Evolutionary conservation across 495 filamentous ascomycete genomes (phyloP).

Genomic region (Lasiosphaeria hispida): DNA sequence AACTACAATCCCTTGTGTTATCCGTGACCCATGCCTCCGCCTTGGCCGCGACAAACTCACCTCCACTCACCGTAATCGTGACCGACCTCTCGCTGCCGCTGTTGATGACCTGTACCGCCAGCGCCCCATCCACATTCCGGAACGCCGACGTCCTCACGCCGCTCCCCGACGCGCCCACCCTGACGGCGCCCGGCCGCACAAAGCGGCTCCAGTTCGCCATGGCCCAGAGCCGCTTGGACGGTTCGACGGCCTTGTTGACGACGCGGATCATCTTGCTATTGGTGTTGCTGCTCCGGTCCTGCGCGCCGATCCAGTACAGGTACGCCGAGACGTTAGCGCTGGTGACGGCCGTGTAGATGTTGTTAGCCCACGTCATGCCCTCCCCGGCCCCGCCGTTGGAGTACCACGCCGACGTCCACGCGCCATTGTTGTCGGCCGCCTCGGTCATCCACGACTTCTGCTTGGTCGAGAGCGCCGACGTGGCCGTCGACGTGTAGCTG

Average conservation of each 20-base stretch:
- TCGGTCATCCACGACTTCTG: constrained; percentile 52
- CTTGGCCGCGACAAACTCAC: constrained; percentile 9
- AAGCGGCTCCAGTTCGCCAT: constrained; percentile 45
- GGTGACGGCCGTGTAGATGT: constrained; percentile 46
- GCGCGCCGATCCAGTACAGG: constrained; percentile 54
- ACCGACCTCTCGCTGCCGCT: constrained; percentile 23
- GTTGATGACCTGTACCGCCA: constrained; percentile 47
- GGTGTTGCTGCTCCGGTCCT: constrained; percentile 34
- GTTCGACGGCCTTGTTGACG: constrained; percentile 28
- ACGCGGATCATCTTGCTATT: constrained; percentile 44
- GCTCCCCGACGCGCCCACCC: constrained; percentile 37
- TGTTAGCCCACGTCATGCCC: constrained; percentile 52
- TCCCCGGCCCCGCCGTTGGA: constrained; percentile 41
- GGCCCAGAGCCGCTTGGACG: constrained; percentile 48
- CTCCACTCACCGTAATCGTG: constrained; percentile 22
- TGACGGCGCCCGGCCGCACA: constrained; percentile 45
- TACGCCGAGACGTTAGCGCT: constrained; percentile 46
- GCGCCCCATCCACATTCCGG: constrained; percentile 43
- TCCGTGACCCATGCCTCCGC: constrained; percentile 33
- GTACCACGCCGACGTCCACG: constrained; percentile 46
- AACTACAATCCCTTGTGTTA: constrained; percentile 21
- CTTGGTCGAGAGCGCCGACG: constrained; percentile 37
- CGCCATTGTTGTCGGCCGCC: constrained; percentile 46
- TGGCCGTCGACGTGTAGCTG: constrained; percentile 42
- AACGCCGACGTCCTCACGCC: constrained; percentile 43